These are phyloP conservation scores for Magnusiomyces clavatus DNA, from an alignment of 1,139 yeast species.

Conservation along the genomic window DNA sequence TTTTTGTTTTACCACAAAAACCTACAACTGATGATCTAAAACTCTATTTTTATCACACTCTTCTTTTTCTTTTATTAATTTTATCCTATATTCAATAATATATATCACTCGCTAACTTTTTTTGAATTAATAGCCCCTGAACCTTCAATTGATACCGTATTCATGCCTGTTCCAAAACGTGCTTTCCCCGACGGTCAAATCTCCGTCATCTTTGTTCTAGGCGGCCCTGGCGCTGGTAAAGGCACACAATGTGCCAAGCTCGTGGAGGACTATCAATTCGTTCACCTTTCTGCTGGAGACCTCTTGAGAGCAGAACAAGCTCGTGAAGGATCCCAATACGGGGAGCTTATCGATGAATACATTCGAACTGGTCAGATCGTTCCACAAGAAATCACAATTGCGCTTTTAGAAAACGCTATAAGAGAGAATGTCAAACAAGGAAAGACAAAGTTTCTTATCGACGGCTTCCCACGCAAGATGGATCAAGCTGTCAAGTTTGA, in stretches of 20 bases:
- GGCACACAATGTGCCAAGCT: constrained; percentile 92
- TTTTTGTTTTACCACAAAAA: not conserved
- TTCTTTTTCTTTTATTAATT: not conserved
- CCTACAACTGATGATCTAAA: not conserved
- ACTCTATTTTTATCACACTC: not conserved
- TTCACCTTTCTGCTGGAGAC: constrained; percentile 93
- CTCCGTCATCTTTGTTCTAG: constrained; percentile 75
- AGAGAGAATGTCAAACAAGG: constrained; percentile 46
- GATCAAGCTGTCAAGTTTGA: constrained; percentile 95
- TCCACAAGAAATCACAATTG: constrained; percentile 92
- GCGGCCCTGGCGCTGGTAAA: constrained; percentile 87
- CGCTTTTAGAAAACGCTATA: constrained; percentile 76
- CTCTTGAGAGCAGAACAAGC: constrained; percentile 84
- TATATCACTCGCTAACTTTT: not conserved
- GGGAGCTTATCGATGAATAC: constrained; percentile 74
- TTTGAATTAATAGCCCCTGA: constrained; percentile 7
- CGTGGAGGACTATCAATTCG: constrained; percentile 72
- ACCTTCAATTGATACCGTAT: constrained; percentile 11
- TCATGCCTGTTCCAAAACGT: constrained; percentile 20
- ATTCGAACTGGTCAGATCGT: constrained; percentile 90
- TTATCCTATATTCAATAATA: not conserved
- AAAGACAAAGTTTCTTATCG: constrained; percentile 61
- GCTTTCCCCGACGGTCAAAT: constrained; percentile 57
- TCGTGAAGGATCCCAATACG: constrained; percentile 74
- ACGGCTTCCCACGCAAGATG: constrained; percentile 98